These are phyloP conservation scores for Royoungia palumana DNA, from an alignment of 768 basidiomycete species.

Conservation along the genomic window DNA sequence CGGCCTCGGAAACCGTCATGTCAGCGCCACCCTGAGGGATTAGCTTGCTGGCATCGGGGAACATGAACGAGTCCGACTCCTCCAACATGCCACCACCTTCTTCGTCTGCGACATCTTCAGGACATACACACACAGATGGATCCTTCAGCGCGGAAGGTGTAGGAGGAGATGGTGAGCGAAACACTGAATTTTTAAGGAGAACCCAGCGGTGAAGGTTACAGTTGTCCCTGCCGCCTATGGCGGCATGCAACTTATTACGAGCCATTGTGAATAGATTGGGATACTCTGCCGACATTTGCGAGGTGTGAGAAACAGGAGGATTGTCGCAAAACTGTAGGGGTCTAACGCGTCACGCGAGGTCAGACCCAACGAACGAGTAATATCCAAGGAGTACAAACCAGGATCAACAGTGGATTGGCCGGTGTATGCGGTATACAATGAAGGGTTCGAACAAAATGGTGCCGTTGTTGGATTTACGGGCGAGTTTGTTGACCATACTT, in stretches of 20 bases:
- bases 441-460: slow-evolving; percentile 84
- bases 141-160: slow-evolving; percentile 26
- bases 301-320: slow-evolving; percentile 7
- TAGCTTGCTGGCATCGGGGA: slow-evolving; percentile 69
- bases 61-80: slow-evolving; percentile 71
- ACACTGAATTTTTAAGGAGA: slow-evolving; percentile 80
- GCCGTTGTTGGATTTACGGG: slow-evolving; percentile 80
- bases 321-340: slow-evolving; percentile 8
- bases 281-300: slow-evolving; percentile 47
- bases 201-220: slow-evolving; percentile 85
- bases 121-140: slow-evolving; percentile 28
- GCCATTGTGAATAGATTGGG: slow-evolving; percentile 58
- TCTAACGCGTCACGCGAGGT: slow-evolving; percentile 18
- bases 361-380: background rate
- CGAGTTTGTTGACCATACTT: slow-evolving; percentile 82
- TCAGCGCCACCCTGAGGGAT: slow-evolving; percentile 33
- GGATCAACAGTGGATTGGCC: slow-evolving; percentile 31
- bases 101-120: slow-evolving; percentile 44
- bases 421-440: slow-evolving; percentile 85
- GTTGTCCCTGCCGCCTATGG: slow-evolving; percentile 57
- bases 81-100: slow-evolving; percentile 42
- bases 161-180: slow-evolving; percentile 47
- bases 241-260: slow-evolving; percentile 70
- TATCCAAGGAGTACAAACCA: slow-evolving; percentile 18
- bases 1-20: slow-evolving; percentile 57